Base-by-base conservation (phyloP, 352 stramenopile genomes). In the Globisporangium cystogenes region DNA sequence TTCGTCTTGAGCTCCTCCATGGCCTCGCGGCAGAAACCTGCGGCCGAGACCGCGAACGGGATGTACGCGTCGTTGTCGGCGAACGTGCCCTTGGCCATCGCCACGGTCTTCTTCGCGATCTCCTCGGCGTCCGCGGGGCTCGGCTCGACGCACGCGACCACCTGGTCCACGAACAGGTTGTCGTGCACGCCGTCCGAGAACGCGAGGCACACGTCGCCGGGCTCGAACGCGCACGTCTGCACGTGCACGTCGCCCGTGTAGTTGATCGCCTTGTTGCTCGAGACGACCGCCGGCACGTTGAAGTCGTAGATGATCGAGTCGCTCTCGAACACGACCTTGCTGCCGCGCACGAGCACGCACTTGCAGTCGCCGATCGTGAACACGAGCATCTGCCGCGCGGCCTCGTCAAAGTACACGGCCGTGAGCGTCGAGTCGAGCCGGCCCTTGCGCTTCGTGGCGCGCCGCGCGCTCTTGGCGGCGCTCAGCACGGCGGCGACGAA, bases 281-380 rank as follows among this genome's bases (percentile, higher is more conserved):
- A 92, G 8, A 95, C 85, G 33, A 95, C 85, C 0, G 85, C 85
- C 0, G 85, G 85, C 20, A 95, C 85, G 58, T 95, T 95, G 67
- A 95, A 95, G 62, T 93, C 84, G 74, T 95, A 95, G 55, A 95
- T 87, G 53, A 93, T 90, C 20, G 84, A 91, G 62, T 95, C 84
- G 56, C 82, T 93, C 59, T 95, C 84, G 48, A 93, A 95, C 47
- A 93, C 71, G 48, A 95, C 69, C 44, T 62, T 67, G 53, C 62
- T 63, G 35, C 64, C 60, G 20, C 84, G 82, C 55, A 93, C 66
- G 12, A 95, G 63, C 24, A 93, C 78, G 60, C 82, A 92, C 63
- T 95, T 95, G 72, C 84, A 95, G 57, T 95, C 84, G 39, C 84
- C 84, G 53, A 95, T 87, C 36, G 83, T 88, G 61, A 85, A 93